These are phyloP conservation scores for Claviceps arundinis DNA, from an alignment of 2,329 filamentous ascomycete species.

Conservation along the genomic window DNA sequence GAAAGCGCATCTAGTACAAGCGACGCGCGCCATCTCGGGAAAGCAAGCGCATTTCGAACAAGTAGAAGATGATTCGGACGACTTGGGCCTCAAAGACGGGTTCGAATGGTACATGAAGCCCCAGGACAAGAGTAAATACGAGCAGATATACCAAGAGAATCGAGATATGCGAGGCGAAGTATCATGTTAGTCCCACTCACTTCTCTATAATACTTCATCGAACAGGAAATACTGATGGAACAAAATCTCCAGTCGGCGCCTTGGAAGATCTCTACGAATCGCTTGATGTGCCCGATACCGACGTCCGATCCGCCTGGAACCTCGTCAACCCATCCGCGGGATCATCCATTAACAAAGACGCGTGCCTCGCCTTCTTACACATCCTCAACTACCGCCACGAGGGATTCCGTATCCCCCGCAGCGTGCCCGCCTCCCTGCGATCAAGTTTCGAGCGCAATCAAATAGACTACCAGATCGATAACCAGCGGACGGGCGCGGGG, in stretches of 20 bases:
- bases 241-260: constrained; percentile 45
- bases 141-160: constrained; percentile 92
- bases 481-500: constrained; percentile 47
- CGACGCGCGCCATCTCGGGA: constrained; percentile 64
- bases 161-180: constrained; percentile 77
- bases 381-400: constrained; percentile 94
- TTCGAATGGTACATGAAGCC: constrained; percentile 99
- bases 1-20: constrained; percentile 81
- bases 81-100: constrained; percentile 77
- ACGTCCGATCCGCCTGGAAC: constrained; percentile 90
- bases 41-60: constrained; percentile 73
- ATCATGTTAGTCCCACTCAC: constrained; percentile 42
- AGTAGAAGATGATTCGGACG: constrained; percentile 71
- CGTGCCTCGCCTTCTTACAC: constrained; percentile 85
- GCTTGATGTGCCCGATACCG: constrained; percentile 59
- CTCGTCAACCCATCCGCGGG: constrained; percentile 84
- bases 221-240: background rate
- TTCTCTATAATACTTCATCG: too few relatives aligned
- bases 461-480: constrained; percentile 90
- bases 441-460: constrained; percentile 88
- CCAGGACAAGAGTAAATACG: constrained; percentile 81
- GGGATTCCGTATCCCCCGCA: constrained; percentile 84
- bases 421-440: constrained; percentile 80
- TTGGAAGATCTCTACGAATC: constrained; percentile 77
- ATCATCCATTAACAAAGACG: constrained; percentile 83